Base-by-base conservation (phyloP, 805 yeast genomes). In the Starmerella apis region DNA sequence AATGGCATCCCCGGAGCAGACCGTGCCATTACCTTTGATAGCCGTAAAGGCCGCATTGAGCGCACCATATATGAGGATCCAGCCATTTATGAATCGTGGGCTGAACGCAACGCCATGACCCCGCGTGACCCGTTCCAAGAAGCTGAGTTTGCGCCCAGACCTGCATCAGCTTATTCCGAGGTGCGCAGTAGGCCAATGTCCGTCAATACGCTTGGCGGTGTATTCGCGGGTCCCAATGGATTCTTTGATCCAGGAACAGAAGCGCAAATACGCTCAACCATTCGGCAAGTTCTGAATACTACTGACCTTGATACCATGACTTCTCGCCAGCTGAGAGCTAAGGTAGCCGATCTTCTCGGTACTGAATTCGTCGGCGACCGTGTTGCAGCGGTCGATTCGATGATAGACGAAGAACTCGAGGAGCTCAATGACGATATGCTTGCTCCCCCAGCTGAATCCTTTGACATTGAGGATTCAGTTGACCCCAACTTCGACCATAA, bases 1-100 rank as follows among this genome's bases (percentile, higher is more conserved):
- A 62, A 63, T 39, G 66, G 64, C 4, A 56, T 65, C 4, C 68
- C 69, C 1, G 73, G 73, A 11, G 60, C 62, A 5, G 65, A 68
- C 49, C 55, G 72, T 45, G 54, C 62, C 5, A 63, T 65, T 43
- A 52, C 64, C 11, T 64, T 64, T 57, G 68, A 65, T 50, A 59
- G 58, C 24, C 52, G 69, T 28, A 59, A 61, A 52, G 70, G 69
- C 7, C 53, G 63, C 13, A 51, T 65, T 20, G 54, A 58, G 24
- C 58, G 60, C 24, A 60, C 62, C 14, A 58, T 62, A 7, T 57
- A 44, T 14, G 61, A 58, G 38, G 56, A 52, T 23, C 57, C 56
- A 3, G 35, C 44, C 16, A 20, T 35, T 19, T 45, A 35, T 20
- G 50, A 39, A 2, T 10, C 46, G 4, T 28, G 45, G 42, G 30